Conservation (phyloP, 2,329 filamentous ascomycete species). For the Botrytis galanthina region DNA sequence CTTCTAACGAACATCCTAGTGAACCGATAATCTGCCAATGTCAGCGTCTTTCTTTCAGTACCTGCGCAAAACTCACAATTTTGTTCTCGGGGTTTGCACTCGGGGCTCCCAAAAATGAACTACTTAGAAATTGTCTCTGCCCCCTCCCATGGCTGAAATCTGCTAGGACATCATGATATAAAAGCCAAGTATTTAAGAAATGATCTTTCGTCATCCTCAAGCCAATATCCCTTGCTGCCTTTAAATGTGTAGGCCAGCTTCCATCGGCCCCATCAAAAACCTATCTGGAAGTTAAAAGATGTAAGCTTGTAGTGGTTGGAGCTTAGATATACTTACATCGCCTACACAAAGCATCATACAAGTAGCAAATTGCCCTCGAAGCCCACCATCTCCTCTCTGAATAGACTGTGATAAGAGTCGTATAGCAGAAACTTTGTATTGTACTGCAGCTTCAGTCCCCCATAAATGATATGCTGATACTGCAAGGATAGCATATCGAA, state of each 20-base stretch:
- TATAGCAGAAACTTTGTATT: conserved; percentile 45
- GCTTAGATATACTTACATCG: conserved; percentile 39
- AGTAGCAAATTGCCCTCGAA: conserved; percentile 42
- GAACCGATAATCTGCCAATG: conserved; percentile 44
- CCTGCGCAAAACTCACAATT: not conserved
- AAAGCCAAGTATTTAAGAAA: conserved; percentile 48
- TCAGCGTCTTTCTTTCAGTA: not conserved
- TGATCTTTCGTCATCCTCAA: conserved; percentile 32
- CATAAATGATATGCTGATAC: conserved; percentile 45
- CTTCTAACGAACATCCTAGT: conserved; percentile 48
- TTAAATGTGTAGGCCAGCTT: conserved; percentile 47
- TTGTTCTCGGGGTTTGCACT: conserved; percentile 5
- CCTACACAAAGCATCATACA: conserved; percentile 53
- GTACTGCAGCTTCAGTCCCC: conserved; percentile 43
- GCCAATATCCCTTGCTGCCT: conserved; percentile 38
- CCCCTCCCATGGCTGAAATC: conserved; percentile 43
- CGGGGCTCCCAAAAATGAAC: not conserved
- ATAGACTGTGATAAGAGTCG: conserved; percentile 43
- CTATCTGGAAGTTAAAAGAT: not conserved
- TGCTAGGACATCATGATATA: conserved; percentile 48
- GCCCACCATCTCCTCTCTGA: conserved; percentile 20
- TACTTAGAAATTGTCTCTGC: not conserved
- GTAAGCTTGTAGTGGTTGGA: not conserved
- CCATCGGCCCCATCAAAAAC: conserved; percentile 49
- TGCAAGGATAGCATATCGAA: conserved; percentile 47